These are phyloP conservation scores for Chlorella sp. DNA, from an alignment of 139 green algal species.

Conservation along the genomic window DNA sequence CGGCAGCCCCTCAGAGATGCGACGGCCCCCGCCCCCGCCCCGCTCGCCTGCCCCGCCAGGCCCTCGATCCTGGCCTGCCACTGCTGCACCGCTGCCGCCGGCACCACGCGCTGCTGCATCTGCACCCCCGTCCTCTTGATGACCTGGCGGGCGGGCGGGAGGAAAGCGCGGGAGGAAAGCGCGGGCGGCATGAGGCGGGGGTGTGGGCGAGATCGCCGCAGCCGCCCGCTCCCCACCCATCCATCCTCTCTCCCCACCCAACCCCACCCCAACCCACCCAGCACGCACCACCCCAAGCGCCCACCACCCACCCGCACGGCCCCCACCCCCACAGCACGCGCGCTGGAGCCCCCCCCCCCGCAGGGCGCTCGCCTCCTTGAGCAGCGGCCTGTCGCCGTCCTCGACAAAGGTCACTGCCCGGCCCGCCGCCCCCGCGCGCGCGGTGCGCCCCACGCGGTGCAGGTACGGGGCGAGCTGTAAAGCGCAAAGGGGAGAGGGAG, in stretches of 20 bases:
- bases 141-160: constrained; percentile 39
- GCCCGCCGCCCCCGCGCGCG: constrained; percentile 83
- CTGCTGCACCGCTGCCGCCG: constrained; percentile 45
- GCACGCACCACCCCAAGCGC: background rate
- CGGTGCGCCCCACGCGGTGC: constrained; percentile 88
- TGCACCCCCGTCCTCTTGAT: constrained; percentile 64
- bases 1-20: background rate
- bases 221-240: too few species aligned
- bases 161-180: too few species aligned
- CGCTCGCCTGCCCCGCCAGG: constrained; percentile 37
- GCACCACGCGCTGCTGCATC: constrained; percentile 75
- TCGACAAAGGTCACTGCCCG: constrained; percentile 86
- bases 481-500: too few species aligned
- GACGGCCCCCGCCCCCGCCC: too few species aligned
- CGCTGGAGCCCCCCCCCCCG: too few species aligned
- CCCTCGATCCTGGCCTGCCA: constrained; percentile 74
- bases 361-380: constrained; percentile 84
- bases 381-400: constrained; percentile 78
- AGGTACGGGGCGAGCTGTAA: too few species aligned
- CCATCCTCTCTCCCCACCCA: too few species aligned
- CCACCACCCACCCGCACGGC: background rate
- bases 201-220: too few species aligned
- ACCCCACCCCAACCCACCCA: background rate
- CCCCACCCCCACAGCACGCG: background rate
- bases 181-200: too few species aligned